phyloP scores from a whole-genome alignment of 176 grass and related monocot genomes.

The Ensete ventricosum region DNA sequence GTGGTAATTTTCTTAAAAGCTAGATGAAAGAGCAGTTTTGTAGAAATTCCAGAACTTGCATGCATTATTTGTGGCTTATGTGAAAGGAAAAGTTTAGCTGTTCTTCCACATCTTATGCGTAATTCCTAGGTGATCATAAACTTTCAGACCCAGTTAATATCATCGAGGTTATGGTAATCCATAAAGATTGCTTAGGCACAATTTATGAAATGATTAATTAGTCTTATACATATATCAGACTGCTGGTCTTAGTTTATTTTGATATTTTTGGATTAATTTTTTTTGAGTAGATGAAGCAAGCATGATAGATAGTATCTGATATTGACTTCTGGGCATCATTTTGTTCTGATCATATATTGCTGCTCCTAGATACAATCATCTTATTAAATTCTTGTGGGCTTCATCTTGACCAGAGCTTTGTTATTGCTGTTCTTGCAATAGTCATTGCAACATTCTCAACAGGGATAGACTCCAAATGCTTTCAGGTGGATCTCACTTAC shows the following conservation, averaged over 20 bases:
- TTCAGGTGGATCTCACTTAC: slow-evolving; percentile 38
- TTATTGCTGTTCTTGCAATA: slow-evolving; percentile 72
- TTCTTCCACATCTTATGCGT: background rate
- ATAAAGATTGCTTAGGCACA: too few species aligned
- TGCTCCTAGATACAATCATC: background rate
- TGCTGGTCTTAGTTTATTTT: background rate
- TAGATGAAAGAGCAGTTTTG: background rate
- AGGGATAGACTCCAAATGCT: slow-evolving; percentile 84
- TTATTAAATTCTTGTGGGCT: background rate
- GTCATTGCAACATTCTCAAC: slow-evolving; percentile 90
- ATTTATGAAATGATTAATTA: too few species aligned
- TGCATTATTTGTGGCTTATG: background rate
- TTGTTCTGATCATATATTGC: background rate
- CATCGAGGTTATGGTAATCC: too few species aligned
- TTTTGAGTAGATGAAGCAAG: background rate
- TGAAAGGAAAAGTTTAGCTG: background rate
- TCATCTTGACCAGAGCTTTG: slow-evolving; percentile 53
- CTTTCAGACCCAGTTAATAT: too few species aligned
- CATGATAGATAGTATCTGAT: background rate
- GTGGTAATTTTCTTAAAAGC: slow-evolving; percentile 29
- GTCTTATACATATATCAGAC: too few species aligned
- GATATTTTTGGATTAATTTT: background rate
- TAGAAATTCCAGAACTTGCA: background rate
- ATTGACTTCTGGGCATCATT: background rate
- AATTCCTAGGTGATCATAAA: too few species aligned